phyloP scores from a whole-genome alignment of 495 filamentous ascomycete species.

The Patellaria atrata region DNA sequence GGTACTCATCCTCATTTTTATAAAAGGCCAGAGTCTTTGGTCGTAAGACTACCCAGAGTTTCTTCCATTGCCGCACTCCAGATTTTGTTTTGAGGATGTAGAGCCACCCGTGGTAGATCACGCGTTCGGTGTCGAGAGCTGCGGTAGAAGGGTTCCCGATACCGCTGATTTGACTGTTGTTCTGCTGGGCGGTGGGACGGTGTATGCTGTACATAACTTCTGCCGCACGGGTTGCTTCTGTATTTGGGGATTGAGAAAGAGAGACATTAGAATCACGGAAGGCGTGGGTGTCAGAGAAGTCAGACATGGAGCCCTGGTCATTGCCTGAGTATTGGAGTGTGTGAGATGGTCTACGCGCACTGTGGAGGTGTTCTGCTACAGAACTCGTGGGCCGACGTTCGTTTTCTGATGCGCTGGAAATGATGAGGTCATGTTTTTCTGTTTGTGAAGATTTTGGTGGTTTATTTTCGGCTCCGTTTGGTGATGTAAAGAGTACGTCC shows the following conservation, averaged over 20 bases:
- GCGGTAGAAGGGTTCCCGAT: conserved; percentile 35
- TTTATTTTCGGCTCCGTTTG: conserved; percentile 25
- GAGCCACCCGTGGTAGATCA: conserved; percentile 85
- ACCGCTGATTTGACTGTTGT: conserved; percentile 41
- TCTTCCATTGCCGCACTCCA: conserved; percentile 90
- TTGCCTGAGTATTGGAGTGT: conserved; percentile 73
- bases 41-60: conserved; percentile 83
- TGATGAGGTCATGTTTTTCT: conserved; percentile 18
- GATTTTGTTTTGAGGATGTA: conserved; percentile 71
- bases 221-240: conserved; percentile 7
- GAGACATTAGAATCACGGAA: conserved; percentile 29
- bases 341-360: conserved; percentile 29
- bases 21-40: conserved; percentile 79
- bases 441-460: conserved; percentile 20
- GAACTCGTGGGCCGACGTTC: conserved; percentile 12
- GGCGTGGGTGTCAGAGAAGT: conserved; percentile 60
- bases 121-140: conserved; percentile 49
- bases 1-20: conserved; percentile 87
- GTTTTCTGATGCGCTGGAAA: conserved; percentile 55
- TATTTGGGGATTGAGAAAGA: conserved; percentile 16
- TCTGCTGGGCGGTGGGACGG: conserved; percentile 31
- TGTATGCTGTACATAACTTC: conserved; percentile 12
- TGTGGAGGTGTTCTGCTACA: conserved; percentile 10
- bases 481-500: conserved; percentile 56
- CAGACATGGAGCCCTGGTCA: conserved; percentile 77